Base-by-base conservation (phyloP, 768 basidiomycete genomes). In the Tulasnella calospora region DNA sequence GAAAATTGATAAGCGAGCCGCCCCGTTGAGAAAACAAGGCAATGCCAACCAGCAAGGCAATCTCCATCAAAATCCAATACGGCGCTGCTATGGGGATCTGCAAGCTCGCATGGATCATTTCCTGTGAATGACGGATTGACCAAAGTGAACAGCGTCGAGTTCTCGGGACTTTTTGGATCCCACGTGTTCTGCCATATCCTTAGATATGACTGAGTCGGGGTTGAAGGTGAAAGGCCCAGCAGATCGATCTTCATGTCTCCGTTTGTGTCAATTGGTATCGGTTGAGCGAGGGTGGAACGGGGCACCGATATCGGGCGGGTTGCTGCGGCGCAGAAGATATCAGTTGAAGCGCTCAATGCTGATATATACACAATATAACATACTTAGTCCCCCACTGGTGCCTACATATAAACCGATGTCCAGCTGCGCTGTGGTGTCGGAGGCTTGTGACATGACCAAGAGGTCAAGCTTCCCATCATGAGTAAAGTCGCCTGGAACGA, bases 21-120 rank as follows among this genome's bases (percentile, higher is more conserved):
- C 2, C 55, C 27, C 38, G 78, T 30, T 46, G 10, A 44, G 10
- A 78, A 79, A 36, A 10, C 30, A 36, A 47, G 33, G 13, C 73
- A 5, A 13, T 23, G n/a, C 83, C 72, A n/a, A 92, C 95, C 95
- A 80, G 96, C 95, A 4, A 98, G 87, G 83, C 98, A 99, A 83
- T 99, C 98, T 17, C 98, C 98, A 80, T 99, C 90, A 51, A 99
- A 85, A 82, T 99, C 98, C 6, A 99, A 89, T 23, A 96, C 92
- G 0, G 96, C 96, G 84, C 96, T 98, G 82, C 93, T 95, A 83
- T 99, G 98, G 7, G 97, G 96, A 80, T 92, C 91, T 15, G 94
- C 89, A n/a, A 95, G 83, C 13, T 85, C 88, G 84, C 98, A 99
- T 61, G 90, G 74, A 36, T 47, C 90, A 21, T 86, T 81, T 19